These are phyloP conservation scores for Neurospora crassa DNA, from an alignment of 2,329 filamentous ascomycete genomes.

Conservation along the genomic window DNA sequence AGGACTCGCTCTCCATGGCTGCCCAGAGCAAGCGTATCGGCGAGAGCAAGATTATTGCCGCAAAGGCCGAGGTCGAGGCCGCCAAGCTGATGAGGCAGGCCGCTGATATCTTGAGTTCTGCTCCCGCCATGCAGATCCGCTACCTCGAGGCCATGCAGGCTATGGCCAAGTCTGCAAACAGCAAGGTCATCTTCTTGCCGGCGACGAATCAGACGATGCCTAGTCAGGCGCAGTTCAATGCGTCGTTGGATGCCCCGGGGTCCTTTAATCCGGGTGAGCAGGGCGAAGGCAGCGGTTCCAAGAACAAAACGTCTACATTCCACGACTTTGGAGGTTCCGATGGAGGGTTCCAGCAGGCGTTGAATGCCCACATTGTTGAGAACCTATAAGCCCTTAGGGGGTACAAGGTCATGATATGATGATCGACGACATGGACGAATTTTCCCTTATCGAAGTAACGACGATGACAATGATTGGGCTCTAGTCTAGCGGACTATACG, in stretches of 20 bases:
- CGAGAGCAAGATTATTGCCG: slow-evolving; percentile 96
- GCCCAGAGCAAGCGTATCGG: slow-evolving; percentile 97
- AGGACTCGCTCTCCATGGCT: slow-evolving; percentile 95
- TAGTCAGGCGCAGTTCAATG: slow-evolving; percentile 29
- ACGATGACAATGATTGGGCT: not conserved
- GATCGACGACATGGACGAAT: not conserved
- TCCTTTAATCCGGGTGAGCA: slow-evolving; percentile 22
- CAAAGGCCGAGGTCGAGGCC: slow-evolving; percentile 90
- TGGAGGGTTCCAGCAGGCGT: slow-evolving; percentile 63
- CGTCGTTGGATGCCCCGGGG: slow-evolving; percentile 28
- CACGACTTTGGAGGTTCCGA: slow-evolving; percentile 45
- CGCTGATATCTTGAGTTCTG: slow-evolving; percentile 83
- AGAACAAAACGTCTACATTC: slow-evolving; percentile 30
- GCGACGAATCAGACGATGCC: slow-evolving; percentile 53
- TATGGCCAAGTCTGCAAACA: slow-evolving; percentile 90
- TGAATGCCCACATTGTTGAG: slow-evolving; percentile 76
- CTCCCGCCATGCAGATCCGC: slow-evolving; percentile 95
- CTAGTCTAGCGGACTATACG: not conserved
- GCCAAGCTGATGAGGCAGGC: slow-evolving; percentile 91
- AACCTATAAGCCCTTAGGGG: slow-evolving; percentile 53
- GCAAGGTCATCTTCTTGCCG: slow-evolving; percentile 79
- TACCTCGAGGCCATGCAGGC: slow-evolving; percentile 98
- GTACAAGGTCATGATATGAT: not conserved
- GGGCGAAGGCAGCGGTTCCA: slow-evolving; percentile 36
- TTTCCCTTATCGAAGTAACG: not conserved